phyloP scores from a whole-genome alignment of 805 yeast genomes.

The Teunomyces tritomae region DNA sequence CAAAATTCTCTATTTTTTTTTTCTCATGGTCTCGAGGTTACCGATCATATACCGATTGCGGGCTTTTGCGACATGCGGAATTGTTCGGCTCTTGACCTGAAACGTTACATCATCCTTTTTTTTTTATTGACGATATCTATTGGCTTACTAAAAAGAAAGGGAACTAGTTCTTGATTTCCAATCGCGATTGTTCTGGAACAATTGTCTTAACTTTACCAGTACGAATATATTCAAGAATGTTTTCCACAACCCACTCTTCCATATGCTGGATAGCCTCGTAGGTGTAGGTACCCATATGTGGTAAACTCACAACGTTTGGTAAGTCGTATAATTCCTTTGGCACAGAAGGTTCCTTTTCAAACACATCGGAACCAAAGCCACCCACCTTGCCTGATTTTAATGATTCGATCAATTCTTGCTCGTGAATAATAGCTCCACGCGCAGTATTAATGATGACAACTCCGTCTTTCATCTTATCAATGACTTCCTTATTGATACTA shows the following conservation, averaged over 20 bases:
- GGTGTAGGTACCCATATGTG: slow-evolving; percentile 87
- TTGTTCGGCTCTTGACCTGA: neutral
- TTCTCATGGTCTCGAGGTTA: neutral
- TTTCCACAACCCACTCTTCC: slow-evolving; percentile 77
- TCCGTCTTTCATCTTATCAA: slow-evolving; percentile 73
- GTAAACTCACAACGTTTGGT: slow-evolving; percentile 73
- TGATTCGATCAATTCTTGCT: slow-evolving; percentile 52
- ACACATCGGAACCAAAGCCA: slow-evolving; percentile 72
- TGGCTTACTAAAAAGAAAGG: neutral
- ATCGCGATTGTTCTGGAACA: slow-evolving; percentile 72
- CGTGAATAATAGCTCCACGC: slow-evolving; percentile 81
- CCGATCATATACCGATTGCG: neutral
- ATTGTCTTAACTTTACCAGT: slow-evolving; percentile 69
- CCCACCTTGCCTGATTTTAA: slow-evolving; percentile 64
- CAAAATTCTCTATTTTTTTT: neutral
- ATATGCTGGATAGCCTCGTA: slow-evolving; percentile 70
- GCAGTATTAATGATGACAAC: slow-evolving; percentile 81
- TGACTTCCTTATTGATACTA: slow-evolving; percentile 56
- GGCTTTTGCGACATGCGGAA: neutral
- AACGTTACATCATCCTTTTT: slow-evolving; percentile 11
- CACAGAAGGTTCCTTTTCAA: slow-evolving; percentile 73
- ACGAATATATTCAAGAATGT: slow-evolving; percentile 54
- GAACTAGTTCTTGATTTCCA: slow-evolving; percentile 16
- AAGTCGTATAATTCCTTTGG: slow-evolving; percentile 56
- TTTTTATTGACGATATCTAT: slow-evolving; percentile 10